Evolutionary conservation across 2,329 filamentous ascomycete species (phyloP).

Genomic region (Xylariaceae sp.): DNA sequence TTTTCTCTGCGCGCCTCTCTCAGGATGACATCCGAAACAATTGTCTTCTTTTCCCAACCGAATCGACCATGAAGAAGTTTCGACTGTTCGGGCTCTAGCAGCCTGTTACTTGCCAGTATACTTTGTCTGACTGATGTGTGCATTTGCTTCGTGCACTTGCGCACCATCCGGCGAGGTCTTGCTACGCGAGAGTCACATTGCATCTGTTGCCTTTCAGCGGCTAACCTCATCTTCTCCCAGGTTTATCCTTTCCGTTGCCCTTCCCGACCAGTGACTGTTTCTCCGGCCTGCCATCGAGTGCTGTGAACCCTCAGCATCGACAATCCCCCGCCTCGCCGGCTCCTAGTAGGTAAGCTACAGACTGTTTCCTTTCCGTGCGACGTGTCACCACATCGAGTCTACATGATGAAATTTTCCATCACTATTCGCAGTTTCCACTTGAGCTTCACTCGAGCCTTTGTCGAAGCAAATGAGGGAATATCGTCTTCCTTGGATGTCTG

Average conservation of each 20-base stretch:
- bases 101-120: slow-evolving; percentile 92
- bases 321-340: not conserved
- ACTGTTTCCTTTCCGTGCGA: not conserved
- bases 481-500: slow-evolving; percentile 73
- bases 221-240: slow-evolving; percentile 7
- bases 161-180: slow-evolving; percentile 9
- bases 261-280: not conserved
- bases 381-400: not conserved
- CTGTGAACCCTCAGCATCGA: not conserved
- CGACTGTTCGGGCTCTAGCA: slow-evolving; percentile 59
- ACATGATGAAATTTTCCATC: slow-evolving; percentile 58
- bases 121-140: slow-evolving; percentile 58
- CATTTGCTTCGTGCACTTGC: not conserved
- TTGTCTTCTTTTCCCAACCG: slow-evolving; percentile 82
- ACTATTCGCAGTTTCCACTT: slow-evolving; percentile 88
- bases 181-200: not conserved
- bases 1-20: slow-evolving; percentile 18
- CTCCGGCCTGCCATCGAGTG: not conserved
- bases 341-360: slow-evolving; percentile 3
- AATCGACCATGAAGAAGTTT: slow-evolving; percentile 79
- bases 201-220: not conserved
- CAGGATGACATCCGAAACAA: slow-evolving; percentile 67
- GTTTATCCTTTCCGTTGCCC: not conserved
- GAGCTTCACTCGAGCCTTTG: slow-evolving; percentile 62
- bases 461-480: slow-evolving; percentile 61